Percentiles rank a stretch among this genome's conserved stretches.
Conservation (phyloP, 1,284 basidiomycete species). For the Austroboletus olivaceoglutinosus region DNA sequence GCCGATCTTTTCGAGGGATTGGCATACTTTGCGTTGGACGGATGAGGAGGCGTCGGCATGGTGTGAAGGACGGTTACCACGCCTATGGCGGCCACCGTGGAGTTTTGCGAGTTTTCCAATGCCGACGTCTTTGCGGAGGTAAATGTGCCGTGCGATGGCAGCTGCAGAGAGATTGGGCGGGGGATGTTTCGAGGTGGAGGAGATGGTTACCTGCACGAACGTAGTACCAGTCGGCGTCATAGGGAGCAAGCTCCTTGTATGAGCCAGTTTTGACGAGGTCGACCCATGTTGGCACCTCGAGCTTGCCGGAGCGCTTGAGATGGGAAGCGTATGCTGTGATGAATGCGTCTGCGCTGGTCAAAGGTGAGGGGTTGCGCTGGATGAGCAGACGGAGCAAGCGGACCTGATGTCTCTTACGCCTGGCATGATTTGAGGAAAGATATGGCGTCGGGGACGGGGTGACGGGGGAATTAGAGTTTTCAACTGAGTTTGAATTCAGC, state of each 20-base stretch:
- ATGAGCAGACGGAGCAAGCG: conserved; percentile 21
- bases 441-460: conserved; percentile 41
- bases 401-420: conserved; percentile 91
- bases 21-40: conserved; percentile 90
- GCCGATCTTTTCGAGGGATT: conserved; percentile 98
- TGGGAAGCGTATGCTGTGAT: conserved; percentile 91
- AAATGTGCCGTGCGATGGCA: conserved; percentile 98
- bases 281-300: conserved; percentile 98
- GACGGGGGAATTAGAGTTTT: conserved; percentile 40
- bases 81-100: conserved; percentile 94
- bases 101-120: conserved; percentile 96
- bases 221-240: conserved; percentile 99
- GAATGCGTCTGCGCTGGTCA: conserved; percentile 79
- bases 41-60: conserved; percentile 86
- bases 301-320: conserved; percentile 94
- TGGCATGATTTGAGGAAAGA: conserved; percentile 68
- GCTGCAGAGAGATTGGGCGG: conserved; percentile 48
- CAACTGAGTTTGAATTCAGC: conserved; percentile 36
- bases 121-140: conserved; percentile 98
- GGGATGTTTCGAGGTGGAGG: conserved; percentile 22
- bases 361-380: background rate
- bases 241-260: conserved; percentile 98
- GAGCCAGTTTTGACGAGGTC: conserved; percentile 99
- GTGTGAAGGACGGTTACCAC: conserved; percentile 94
- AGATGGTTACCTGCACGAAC: conserved; percentile 79